Percentiles rank a stretch among this genome's conserved stretches.
Conservation (phyloP, 495 filamentous ascomycete species). For the Lichenothelia convexa region DNA sequence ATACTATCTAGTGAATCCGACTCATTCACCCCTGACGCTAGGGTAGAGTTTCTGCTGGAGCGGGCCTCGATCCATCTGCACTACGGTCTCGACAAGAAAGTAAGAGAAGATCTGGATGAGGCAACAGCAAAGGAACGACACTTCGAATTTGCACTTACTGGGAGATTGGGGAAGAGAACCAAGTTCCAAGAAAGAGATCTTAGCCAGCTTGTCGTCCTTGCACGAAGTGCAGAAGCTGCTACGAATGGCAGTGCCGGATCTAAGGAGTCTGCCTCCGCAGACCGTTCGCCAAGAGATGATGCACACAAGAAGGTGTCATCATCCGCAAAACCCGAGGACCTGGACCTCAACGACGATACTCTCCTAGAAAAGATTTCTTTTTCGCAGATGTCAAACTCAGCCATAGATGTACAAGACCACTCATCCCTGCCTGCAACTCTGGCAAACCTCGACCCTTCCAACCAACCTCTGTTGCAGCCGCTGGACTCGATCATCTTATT, state of each 20-base stretch:
- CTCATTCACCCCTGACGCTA: neutral
- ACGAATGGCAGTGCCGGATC: constrained; percentile 3
- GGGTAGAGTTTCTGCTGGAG: constrained; percentile 51
- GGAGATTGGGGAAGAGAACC: constrained; percentile 75
- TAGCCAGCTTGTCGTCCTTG: constrained; percentile 83
- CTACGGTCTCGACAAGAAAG: constrained; percentile 63
- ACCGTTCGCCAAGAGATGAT: no score
- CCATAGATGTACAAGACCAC: constrained; percentile 27
- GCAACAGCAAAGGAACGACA: constrained; percentile 43
- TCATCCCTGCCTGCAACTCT: constrained; percentile 40
- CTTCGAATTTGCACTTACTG: constrained; percentile 72
- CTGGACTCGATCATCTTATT: constrained; percentile 76
- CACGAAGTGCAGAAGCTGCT: constrained; percentile 37
- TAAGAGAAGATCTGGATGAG: constrained; percentile 45
- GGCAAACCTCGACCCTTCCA: constrained; percentile 44
- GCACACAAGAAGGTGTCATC: no score
- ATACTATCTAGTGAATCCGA: constrained; percentile 20
- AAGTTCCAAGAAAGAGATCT: constrained; percentile 78
- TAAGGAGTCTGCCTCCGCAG: constrained; percentile 5
- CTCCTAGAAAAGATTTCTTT: constrained; percentile 77
- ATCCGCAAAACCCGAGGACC: constrained; percentile 35
- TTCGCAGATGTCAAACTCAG: constrained; percentile 22
- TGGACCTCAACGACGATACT: constrained; percentile 82
- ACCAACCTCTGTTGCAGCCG: constrained; percentile 67
- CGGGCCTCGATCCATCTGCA: constrained; percentile 68